Evolutionary conservation across 1,284 basidiomycete species (phyloP).

Genomic region (Ustilago curta): DNA sequence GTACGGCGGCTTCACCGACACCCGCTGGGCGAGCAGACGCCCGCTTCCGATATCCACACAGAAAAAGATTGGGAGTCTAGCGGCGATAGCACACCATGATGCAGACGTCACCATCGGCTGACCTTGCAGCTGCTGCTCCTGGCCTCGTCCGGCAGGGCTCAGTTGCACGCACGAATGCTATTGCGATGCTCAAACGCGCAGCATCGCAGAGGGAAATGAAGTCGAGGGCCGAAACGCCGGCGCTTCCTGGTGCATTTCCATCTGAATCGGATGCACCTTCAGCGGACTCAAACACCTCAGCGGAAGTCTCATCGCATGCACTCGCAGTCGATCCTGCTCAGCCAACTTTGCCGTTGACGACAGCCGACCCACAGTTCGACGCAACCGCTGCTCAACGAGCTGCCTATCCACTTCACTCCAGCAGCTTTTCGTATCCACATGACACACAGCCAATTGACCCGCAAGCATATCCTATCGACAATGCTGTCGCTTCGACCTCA

Average conservation of each 20-base stretch:
- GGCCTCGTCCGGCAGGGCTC: slow-evolving; percentile 39
- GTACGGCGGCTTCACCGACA: not conserved
- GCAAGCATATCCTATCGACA: not conserved
- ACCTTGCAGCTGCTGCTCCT: slow-evolving; percentile 12
- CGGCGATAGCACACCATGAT: slow-evolving; percentile 8
- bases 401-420: not conserved
- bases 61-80: too few relatives aligned
- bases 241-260: slow-evolving; percentile 21
- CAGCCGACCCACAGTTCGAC: slow-evolving; percentile 2
- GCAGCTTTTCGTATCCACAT: slow-evolving; percentile 8
- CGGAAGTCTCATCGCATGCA: not conserved
- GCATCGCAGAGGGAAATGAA: slow-evolving; percentile 58
- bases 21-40: slow-evolving; percentile 3
- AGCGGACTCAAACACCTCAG: not conserved
- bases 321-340: not conserved
- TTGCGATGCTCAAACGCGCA: slow-evolving; percentile 59
- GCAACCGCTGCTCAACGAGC: not conserved
- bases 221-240: slow-evolving; percentile 26
- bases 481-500: slow-evolving; percentile 9
- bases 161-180: slow-evolving; percentile 51
- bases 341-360: not conserved
- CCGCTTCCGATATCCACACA: not conserved
- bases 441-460: not conserved
- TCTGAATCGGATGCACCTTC: slow-evolving; percentile 1
- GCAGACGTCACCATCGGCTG: slow-evolving; percentile 11